Evolutionary conservation across 2,329 filamentous ascomycete genomes (phyloP).

Genomic region (Nannizzia gypsea): DNA sequence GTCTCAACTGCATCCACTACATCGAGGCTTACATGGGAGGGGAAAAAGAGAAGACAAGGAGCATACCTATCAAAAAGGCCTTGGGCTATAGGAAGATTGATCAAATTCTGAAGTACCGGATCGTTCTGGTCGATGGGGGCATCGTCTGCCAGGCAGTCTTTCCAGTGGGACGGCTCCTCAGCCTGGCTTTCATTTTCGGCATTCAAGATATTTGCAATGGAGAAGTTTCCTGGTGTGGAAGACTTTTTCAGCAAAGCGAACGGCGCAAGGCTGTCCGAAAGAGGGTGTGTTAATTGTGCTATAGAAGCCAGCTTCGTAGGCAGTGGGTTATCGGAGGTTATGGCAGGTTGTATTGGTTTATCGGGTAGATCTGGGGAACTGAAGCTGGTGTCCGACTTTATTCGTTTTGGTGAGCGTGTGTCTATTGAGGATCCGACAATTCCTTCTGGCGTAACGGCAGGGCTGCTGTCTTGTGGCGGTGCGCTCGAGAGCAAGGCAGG

Average conservation of each 20-base stretch:
- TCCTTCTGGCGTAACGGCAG: not conserved
- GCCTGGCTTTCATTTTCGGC: conserved; percentile 12
- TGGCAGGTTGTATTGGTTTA: not conserved
- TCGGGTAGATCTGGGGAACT: not conserved
- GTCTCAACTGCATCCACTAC: not conserved
- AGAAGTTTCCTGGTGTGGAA: conserved; percentile 19
- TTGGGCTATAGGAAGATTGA: conserved; percentile 20
- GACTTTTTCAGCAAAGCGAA: conserved; percentile 15
- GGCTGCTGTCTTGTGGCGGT: not conserved
- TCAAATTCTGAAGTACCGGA: conserved; percentile 20
- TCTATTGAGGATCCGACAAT: not conserved
- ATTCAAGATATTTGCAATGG: conserved; percentile 17
- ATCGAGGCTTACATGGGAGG: not conserved
- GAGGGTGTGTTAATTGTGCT: not conserved
- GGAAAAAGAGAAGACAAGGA: not conserved
- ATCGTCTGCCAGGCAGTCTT: not conserved
- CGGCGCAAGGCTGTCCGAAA: conserved; percentile 13
- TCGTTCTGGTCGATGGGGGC: conserved; percentile 17
- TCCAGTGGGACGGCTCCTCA: conserved; percentile 1
- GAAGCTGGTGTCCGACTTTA: not conserved
- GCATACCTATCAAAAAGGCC: conserved; percentile 23
- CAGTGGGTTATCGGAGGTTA: not conserved
- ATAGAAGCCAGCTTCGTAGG: not conserved
- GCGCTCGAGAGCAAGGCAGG: conserved; percentile 3
- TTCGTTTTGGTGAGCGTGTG: not conserved